Percentiles rank a stretch among this genome's conserved stretches.
phyloP scores from a whole-genome alignment of 495 filamentous ascomycete species.

The Penicillium canescens region DNA sequence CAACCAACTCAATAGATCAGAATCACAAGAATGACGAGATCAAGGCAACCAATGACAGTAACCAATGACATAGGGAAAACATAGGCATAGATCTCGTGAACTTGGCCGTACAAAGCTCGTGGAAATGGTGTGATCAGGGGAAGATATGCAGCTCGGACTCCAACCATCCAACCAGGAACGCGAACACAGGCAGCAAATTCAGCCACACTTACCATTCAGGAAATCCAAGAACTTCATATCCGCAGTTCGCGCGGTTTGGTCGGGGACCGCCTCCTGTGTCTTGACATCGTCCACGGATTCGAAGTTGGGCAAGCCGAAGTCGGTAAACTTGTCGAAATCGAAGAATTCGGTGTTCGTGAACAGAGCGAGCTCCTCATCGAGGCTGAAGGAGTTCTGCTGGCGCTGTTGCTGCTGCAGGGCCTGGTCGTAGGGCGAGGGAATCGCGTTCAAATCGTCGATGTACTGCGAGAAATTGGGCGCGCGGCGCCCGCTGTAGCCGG shows the following conservation, averaged over 20 bases:
- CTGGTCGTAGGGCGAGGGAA: conserved; percentile 66
- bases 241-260: conserved; percentile 21
- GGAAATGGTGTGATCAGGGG: conserved; percentile 17
- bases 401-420: conserved; percentile 53
- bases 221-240: conserved; percentile 50
- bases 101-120: conserved; percentile 3
- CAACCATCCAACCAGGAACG: conserved; percentile 13
- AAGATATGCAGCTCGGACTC: conserved; percentile 7
- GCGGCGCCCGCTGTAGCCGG: conserved; percentile 67
- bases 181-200: conserved; percentile 9
- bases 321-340: conserved; percentile 72
- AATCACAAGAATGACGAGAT: background rate
- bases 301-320: conserved; percentile 40
- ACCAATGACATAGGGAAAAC: background rate
- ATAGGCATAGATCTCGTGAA: conserved; percentile 7
- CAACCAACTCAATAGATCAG: background rate
- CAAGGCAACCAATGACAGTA: conserved; percentile 10
- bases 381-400: conserved; percentile 56
- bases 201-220: conserved; percentile 40
- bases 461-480: conserved; percentile 85
- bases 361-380: conserved; percentile 76
- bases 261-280: conserved; percentile 20
- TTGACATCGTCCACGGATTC: conserved; percentile 33
- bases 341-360: conserved; percentile 96
- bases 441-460: conserved; percentile 81